phyloP scores from a whole-genome alignment of 768 basidiomycete species.

The Scleroderma bovista region DNA sequence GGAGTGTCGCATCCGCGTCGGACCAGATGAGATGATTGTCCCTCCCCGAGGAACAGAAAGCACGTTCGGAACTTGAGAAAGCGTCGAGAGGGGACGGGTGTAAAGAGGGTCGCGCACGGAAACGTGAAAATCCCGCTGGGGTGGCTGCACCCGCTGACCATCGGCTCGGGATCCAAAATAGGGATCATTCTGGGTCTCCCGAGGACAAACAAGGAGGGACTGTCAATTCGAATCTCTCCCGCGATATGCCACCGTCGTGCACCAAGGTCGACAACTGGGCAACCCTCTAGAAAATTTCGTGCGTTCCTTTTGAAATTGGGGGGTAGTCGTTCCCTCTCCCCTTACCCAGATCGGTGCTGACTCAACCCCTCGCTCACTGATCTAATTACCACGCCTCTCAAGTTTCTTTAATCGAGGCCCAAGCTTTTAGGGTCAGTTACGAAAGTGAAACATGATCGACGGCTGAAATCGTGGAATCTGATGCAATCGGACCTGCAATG shows the following conservation, averaged over 20 bases:
- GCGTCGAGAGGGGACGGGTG: conserved; percentile 6
- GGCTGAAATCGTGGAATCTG: conserved; percentile 16
- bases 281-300: conserved; percentile 8
- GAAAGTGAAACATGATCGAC: conserved; percentile 49
- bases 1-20: conserved; percentile 19
- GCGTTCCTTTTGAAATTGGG: conserved; percentile 18
- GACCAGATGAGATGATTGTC: conserved; percentile 1
- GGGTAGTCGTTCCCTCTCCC: conserved; percentile 5
- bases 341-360: conserved; percentile 3
- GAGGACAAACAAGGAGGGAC: conserved; percentile 12
- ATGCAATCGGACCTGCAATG: conserved; percentile 11
- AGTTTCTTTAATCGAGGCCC: neutral
- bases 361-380: neutral
- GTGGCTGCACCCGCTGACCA: conserved; percentile 26
- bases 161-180: conserved; percentile 17
- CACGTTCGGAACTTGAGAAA: conserved; percentile 4
- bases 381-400: neutral
- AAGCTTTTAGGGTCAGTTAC: conserved; percentile 10
- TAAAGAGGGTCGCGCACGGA: conserved; percentile 20
- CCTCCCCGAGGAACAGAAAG: too few relatives aligned
- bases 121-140: conserved; percentile 20
- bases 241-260: conserved; percentile 18
- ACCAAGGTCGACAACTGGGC: conserved; percentile 17
- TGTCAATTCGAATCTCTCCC: conserved; percentile 4
- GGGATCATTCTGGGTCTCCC: conserved; percentile 16